Evolutionary conservation across 2,329 filamentous ascomycete species (phyloP).

Genomic region (Aspergillus sp.): DNA sequence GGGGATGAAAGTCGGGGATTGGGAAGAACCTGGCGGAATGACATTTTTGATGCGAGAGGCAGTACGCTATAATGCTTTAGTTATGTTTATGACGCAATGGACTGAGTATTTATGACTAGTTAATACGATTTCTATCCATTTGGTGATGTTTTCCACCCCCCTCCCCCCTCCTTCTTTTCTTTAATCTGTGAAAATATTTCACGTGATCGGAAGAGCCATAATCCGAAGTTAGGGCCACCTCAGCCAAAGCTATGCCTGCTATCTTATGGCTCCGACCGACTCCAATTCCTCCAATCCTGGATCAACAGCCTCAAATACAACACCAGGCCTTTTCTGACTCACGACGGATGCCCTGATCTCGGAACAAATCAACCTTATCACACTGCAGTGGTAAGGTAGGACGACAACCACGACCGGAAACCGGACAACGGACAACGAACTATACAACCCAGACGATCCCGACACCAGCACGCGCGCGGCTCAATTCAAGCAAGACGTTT

Average conservation of each 20-base stretch:
- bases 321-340: no score
- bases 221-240: conserved; percentile 16
- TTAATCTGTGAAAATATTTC: neutral
- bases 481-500: neutral
- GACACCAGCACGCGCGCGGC: neutral
- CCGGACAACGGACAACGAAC: no score
- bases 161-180: neutral
- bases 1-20: conserved; percentile 52
- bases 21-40: conserved; percentile 64
- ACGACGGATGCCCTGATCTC: no score
- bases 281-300: neutral
- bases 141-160: no score
- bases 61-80: conserved; percentile 1
- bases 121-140: neutral
- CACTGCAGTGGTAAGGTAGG: no score
- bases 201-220: conserved; percentile 1
- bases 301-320: no score
- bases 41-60: conserved; percentile 58
- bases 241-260: conserved; percentile 12
- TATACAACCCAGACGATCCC: neutral
- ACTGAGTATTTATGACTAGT: no score
- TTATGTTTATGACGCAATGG: neutral
- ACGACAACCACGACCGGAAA: no score
- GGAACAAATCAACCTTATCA: no score
- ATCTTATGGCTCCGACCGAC: neutral